Evolutionary conservation across 164 flowering plant species (phyloP), one percentile per base, ranked within the genome.

Genomic region (Nymphaea colorata): DNA sequence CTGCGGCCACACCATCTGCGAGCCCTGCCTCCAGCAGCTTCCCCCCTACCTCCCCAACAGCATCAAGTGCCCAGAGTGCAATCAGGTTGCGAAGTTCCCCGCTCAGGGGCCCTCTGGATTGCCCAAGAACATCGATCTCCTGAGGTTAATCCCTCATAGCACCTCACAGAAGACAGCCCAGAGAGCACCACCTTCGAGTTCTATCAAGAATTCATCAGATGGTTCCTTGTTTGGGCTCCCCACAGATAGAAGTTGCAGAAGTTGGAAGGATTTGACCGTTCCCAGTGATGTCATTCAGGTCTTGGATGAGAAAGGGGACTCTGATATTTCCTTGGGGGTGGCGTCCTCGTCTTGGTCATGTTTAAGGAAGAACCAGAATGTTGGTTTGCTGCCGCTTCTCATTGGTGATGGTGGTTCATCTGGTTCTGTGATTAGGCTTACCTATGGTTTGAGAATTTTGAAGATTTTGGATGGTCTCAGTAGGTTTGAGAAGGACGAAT

Each of bases 91-190:
- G 74, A 77, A 79, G 64, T 80, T 60, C 76, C 90, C 90, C 15
- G 59, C 78, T 7, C 85, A 81, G 12, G 85, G 89, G 66, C 85
- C 89, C 36, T 71, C 92, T 10, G 65, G 86, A 53, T 89, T 94
- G 47, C 98, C 98, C 79, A 91, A 90, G 71, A 94, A 91, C 90
- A 88, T 94, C 68, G 99, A 94, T 72, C 89, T 94, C 63, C 89
- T 94, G 65, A 76, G 88, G 61, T 69, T 85, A 78, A 73, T 78
- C 62, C 62, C 67, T 43, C 63, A 66, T 25, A 55, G 62, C 60
- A 68, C 72, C 36, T 43, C 70, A 57, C 47, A 61, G 4, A 64
- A 44, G 45, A 67, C 55, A 25, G 17, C 14, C 36, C 36, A 25
- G 36, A 25, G 36, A 25, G 36, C 15, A 7, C 12, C 43, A 2